Conservation (phyloP, 2,329 filamentous ascomycete genomes). For the Beauveria medogensis region DNA sequence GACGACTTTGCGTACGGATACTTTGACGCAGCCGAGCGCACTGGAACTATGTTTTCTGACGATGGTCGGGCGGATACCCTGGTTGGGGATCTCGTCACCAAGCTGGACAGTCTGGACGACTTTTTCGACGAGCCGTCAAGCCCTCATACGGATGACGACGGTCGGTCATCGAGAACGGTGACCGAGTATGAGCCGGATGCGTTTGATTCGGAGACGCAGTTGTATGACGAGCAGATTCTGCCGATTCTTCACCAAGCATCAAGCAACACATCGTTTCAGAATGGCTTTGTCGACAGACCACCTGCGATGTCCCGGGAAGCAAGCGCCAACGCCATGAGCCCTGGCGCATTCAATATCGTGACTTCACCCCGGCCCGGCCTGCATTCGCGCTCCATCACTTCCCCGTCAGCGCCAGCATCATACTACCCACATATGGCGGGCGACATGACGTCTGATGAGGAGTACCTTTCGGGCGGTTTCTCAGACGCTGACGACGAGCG, state of each 20-base stretch:
- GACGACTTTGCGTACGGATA: conserved; percentile 83
- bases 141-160: conserved; percentile 50
- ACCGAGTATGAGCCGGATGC: conserved; percentile 58
- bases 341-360: conserved; percentile 46
- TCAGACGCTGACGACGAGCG: conserved; percentile 67
- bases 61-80: conserved; percentile 64
- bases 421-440: conserved; percentile 45
- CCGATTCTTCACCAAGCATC: conserved; percentile 84
- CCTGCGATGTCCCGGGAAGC: conserved; percentile 52
- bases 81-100: conserved; percentile 68
- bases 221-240: conserved; percentile 89
- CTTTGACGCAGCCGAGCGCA: conserved; percentile 63
- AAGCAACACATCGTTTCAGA: conserved; percentile 76
- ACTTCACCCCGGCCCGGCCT: conserved; percentile 53
- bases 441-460: conserved; percentile 68
- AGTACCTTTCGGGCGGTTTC: conserved; percentile 63
- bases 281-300: conserved; percentile 72
- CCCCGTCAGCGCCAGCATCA: conserved; percentile 55
- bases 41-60: conserved; percentile 89
- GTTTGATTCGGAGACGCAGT: conserved; percentile 66
- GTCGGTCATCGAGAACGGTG: conserved; percentile 53
- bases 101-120: conserved; percentile 70
- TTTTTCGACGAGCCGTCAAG: conserved; percentile 67
- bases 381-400: conserved; percentile 78
- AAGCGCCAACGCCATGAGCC: conserved; percentile 54